Conservation (phyloP, 2,329 filamentous ascomycete genomes). For the Verticillium nonalfalfae region DNA sequence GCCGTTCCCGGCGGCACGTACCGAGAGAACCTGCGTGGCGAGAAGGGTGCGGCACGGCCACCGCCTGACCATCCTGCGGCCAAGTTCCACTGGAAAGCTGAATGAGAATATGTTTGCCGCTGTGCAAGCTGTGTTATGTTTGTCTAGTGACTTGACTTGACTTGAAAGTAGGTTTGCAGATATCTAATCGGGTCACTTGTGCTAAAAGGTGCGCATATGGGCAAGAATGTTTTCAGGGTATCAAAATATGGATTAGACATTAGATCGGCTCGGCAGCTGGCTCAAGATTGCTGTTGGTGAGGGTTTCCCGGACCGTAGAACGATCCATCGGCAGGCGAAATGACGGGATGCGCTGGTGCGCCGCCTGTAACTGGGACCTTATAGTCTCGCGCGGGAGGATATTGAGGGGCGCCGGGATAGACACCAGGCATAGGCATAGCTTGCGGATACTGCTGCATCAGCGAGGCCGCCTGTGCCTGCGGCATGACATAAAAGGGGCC, state of each 20-base stretch:
- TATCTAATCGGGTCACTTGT: too few species aligned
- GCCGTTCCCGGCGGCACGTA: constrained; percentile 33
- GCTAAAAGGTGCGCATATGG: not conserved
- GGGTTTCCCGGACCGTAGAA: not conserved
- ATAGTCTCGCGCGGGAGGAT: not conserved
- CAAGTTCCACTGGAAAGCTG: constrained; percentile 31
- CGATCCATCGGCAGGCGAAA: not conserved
- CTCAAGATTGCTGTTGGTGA: not conserved
- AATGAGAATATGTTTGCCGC: constrained; percentile 15
- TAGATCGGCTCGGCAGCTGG: not conserved
- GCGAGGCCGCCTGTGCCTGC: not conserved
- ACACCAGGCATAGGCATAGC: not conserved
- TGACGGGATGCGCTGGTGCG: not conserved
- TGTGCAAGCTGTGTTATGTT: too few species aligned
- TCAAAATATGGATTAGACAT: not conserved
- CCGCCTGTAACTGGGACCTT: not conserved
- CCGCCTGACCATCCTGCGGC: constrained; percentile 30
- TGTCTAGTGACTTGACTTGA: too few species aligned
- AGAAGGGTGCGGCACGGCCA: constrained; percentile 24
- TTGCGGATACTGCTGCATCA: not conserved
- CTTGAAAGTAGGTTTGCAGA: too few species aligned
- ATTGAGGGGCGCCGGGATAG: not conserved
- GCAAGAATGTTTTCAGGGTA: not conserved
- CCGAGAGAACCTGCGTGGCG: constrained; percentile 33
- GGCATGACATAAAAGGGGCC: not conserved